Evolutionary conservation across 1,284 basidiomycete species (phyloP), one percentile per base, ranked within the genome.

Genomic region (Amylostereum areolatum): DNA sequence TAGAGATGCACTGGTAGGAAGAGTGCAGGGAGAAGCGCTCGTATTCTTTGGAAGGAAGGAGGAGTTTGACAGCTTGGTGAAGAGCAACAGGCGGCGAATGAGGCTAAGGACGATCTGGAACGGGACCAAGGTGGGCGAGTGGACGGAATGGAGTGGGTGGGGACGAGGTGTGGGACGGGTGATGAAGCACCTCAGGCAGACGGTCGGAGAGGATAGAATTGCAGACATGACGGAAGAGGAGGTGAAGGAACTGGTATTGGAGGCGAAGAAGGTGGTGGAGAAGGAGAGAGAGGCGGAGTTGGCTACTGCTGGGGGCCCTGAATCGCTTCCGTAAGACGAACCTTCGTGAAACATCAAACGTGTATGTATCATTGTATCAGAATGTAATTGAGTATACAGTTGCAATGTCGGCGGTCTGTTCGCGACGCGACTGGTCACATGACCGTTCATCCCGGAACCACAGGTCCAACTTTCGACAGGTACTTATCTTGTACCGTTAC

Each of bases 21-120:
- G 55, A 25, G 59, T 66, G 33, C 62, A 65, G 24, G 66, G 73
- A 46, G 72, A 74, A 32, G 80, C 80, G 0, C 67, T 85, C 18
- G 59, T 62, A 12, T 68, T 68, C 57, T 87, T 85, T 57, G 69
- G 71, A 5, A 80, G 78, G 59, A 71, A 71, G 56, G 72, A 76
- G 52, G 72, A 76, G 52, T 75, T 74, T 55, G 73, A 79, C 33
- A 62, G 62, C 25, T 52, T 74, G 27, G 55, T 64, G 3, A 53
- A 57, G 25, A 64, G 66, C 36, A 65, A 67, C 31, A 52, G 57
- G 2, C 58, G 57, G 18, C 69, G 66, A 52, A 50, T 59, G 37
- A 65, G 65, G 50, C 37, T 77, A 29, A 81, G 74, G 60, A 61
- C 59, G 25, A 55, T 66, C 2, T 83, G 81, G 58, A 77, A 68